phyloP scores from a whole-genome alignment of 768 basidiomycete species.

The Tricholoma furcatifolium region DNA sequence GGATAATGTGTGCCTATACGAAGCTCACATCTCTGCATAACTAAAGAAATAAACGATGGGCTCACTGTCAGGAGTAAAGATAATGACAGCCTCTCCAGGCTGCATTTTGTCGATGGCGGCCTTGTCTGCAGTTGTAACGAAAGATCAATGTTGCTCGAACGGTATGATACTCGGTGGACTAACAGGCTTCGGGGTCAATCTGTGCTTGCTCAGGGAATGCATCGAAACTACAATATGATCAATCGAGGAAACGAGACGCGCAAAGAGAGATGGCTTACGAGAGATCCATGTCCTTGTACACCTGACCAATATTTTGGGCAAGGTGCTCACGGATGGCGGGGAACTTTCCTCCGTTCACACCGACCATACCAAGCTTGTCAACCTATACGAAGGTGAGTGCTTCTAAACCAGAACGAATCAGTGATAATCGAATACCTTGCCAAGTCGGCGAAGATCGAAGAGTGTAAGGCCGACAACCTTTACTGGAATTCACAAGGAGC shows the following conservation, averaged over 20 bases:
- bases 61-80: constrained; percentile 91
- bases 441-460: constrained; percentile 83
- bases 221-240: constrained; percentile 54
- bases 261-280: constrained; percentile 45
- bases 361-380: constrained; percentile 80
- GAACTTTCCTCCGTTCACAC: constrained; percentile 86
- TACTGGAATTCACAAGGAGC: constrained; percentile 9
- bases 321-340: constrained; percentile 83
- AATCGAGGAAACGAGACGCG: background rate
- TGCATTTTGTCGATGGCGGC: constrained; percentile 73
- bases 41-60: background rate
- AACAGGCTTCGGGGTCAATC: constrained; percentile 80
- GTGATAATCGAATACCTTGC: constrained; percentile 56
- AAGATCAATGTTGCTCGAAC: background rate
- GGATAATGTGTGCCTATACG: constrained; percentile 74
- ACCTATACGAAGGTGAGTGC: constrained; percentile 38
- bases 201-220: constrained; percentile 72
- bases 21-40: background rate
- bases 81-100: constrained; percentile 85
- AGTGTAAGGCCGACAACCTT: constrained; percentile 88
- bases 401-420: background rate
- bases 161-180: constrained; percentile 25
- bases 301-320: constrained; percentile 75
- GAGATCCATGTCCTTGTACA: constrained; percentile 86
- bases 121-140: constrained; percentile 58